These are phyloP conservation scores for Candida piceae DNA, from an alignment of 805 yeast genomes.

Conservation along the genomic window DNA sequence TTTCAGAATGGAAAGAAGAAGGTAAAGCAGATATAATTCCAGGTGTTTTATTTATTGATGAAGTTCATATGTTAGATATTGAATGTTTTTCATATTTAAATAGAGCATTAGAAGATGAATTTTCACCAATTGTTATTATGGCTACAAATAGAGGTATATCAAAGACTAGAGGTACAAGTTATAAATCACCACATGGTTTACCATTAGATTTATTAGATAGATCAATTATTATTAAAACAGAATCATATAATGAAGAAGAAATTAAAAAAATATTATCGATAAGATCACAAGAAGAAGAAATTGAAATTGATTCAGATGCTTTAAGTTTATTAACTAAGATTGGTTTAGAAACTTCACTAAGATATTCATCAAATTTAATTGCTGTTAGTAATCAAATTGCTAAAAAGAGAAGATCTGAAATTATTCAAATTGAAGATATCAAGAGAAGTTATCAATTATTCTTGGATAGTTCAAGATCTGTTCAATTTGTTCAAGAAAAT, in stretches of 20 bases:
- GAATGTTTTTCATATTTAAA: slow-evolving; percentile 94
- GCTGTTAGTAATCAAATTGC: slow-evolving; percentile 88
- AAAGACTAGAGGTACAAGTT: slow-evolving; percentile 85
- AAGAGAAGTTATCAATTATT: slow-evolving; percentile 81
- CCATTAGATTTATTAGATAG: slow-evolving; percentile 95
- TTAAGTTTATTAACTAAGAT: slow-evolving; percentile 66
- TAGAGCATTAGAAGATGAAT: slow-evolving; percentile 84
- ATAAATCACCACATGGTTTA: slow-evolving; percentile 90
- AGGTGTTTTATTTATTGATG: slow-evolving; percentile 96
- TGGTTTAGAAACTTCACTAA: slow-evolving; percentile 74
- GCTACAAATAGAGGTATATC: slow-evolving; percentile 96
- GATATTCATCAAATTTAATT: slow-evolving; percentile 87
- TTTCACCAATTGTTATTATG: slow-evolving; percentile 91
- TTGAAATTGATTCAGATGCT: slow-evolving; percentile 63
- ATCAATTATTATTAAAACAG: slow-evolving; percentile 83
- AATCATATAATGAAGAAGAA: slow-evolving; percentile 82
- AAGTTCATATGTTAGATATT: slow-evolving; percentile 96
- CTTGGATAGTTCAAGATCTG: slow-evolving; percentile 80
- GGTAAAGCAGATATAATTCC: slow-evolving; percentile 98
- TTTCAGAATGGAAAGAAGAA: slow-evolving; percentile 94
- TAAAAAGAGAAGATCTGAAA: slow-evolving; percentile 66
- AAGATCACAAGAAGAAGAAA: slow-evolving; percentile 72
- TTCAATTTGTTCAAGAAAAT: slow-evolving; percentile 54
- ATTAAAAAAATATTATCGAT: slow-evolving; percentile 76
- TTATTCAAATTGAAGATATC: slow-evolving; percentile 59